Evolutionary conservation across 2,329 filamentous ascomycete genomes (phyloP).

Genomic region (Raffaelea arxii): DNA sequence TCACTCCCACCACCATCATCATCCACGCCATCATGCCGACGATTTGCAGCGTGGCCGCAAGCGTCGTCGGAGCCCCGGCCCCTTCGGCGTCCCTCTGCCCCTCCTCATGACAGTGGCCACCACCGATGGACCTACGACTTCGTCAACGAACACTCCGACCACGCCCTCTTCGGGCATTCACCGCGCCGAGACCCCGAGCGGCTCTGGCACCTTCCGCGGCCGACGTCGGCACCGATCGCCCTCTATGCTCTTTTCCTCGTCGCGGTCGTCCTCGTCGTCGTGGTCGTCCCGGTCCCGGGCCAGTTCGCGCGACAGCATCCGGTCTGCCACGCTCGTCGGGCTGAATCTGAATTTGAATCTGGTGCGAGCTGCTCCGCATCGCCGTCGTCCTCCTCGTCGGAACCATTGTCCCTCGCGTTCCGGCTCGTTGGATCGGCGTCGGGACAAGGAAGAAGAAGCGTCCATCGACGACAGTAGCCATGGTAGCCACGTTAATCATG

Average conservation of each 20-base stretch:
- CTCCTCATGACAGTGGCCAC: neutral
- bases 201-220: constrained; percentile 30
- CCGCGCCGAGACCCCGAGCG: constrained; percentile 10
- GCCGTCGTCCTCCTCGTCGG: no score
- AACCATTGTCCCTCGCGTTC: neutral
- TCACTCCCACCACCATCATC: no score
- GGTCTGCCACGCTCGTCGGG: no score
- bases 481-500: neutral
- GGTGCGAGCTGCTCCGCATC: no score
- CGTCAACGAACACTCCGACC: neutral
- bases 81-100: neutral
- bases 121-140: neutral
- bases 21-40: no score
- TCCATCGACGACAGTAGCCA: neutral
- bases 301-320: neutral
- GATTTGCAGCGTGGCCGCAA: constrained; percentile 6
- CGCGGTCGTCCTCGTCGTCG: neutral
- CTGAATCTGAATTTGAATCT: no score
- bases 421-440: neutral
- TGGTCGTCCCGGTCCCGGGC: neutral
- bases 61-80: constrained; percentile 8
- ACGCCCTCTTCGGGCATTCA: neutral
- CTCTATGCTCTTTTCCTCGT: constrained; percentile 9
- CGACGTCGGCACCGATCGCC: constrained; percentile 29
- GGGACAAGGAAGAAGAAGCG: no score